Percentiles rank a stretch among this genome's conserved stretches.
Evolutionary conservation across 176 grass and related monocot species (phyloP).

Genomic region (Triticum timopheevii): DNA sequence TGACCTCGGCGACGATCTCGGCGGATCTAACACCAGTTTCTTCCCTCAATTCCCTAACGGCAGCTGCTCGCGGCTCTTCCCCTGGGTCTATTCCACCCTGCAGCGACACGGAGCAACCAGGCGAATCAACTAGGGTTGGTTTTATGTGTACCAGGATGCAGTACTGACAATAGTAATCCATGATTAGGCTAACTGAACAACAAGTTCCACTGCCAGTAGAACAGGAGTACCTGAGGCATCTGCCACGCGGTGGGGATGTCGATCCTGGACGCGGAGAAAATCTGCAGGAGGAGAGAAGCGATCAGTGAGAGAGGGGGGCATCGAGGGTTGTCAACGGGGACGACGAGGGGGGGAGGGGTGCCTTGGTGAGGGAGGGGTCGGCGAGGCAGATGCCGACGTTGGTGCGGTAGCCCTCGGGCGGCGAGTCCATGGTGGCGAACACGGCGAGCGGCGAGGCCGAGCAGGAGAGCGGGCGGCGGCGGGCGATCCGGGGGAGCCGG

Average conservation of each 20-base stretch:
- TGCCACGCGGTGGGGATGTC: slow-evolving; percentile 83
- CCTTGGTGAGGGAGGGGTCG: slow-evolving; percentile 74
- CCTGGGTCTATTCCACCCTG: slow-evolving; percentile 84
- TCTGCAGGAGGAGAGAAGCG: slow-evolving; percentile 16
- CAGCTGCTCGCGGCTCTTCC: slow-evolving; percentile 70
- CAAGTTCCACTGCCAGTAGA: neutral
- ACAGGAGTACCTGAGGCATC: slow-evolving; percentile 77
- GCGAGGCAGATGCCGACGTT: slow-evolving; percentile 95
- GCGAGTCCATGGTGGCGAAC: slow-evolving; percentile 65
- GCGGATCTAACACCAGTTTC: slow-evolving; percentile 87
- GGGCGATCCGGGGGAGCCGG: neutral
- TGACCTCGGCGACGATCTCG: slow-evolving; percentile 80
- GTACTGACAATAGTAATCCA: neutral
- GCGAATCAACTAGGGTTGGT: neutral
- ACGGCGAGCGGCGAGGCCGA: slow-evolving; percentile 8
- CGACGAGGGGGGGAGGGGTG: neutral
- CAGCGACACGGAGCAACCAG: neutral
- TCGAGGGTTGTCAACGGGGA: neutral
- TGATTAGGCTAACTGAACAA: neutral
- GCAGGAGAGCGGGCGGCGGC: neutral
- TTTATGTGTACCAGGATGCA: neutral
- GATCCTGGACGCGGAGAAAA: slow-evolving; percentile 85
- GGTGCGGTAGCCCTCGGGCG: slow-evolving; percentile 73
- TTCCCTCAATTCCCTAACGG: slow-evolving; percentile 78
- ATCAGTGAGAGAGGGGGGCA: neutral